Evolutionary conservation across 2,329 filamentous ascomycete genomes (phyloP).

Genomic region (Claviceps sp.): DNA sequence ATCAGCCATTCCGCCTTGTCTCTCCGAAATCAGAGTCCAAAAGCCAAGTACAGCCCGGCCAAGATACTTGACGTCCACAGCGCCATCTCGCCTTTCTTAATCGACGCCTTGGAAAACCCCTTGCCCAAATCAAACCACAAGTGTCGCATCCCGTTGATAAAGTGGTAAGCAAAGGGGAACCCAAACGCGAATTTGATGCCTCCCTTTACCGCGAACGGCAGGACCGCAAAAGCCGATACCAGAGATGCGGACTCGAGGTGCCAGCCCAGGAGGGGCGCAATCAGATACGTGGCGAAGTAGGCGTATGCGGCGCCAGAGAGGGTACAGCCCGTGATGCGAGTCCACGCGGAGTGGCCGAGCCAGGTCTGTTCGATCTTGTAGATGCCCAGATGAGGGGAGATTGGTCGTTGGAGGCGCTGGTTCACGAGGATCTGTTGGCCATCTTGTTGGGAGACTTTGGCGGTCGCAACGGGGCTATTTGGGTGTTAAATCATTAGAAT

Average conservation of each 20-base stretch:
- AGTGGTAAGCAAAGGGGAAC: slow-evolving; percentile 48
- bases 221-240: slow-evolving; percentile 43
- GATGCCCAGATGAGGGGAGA: slow-evolving; percentile 74
- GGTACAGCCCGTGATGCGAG: slow-evolving; percentile 69
- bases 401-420: slow-evolving; percentile 70
- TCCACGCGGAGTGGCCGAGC: slow-evolving; percentile 57
- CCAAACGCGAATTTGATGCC: slow-evolving; percentile 39
- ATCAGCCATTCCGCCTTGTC: not conserved
- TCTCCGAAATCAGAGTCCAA: slow-evolving; percentile 27
- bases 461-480: slow-evolving; percentile 37
- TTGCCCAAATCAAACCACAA: slow-evolving; percentile 37
- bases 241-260: slow-evolving; percentile 47
- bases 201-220: slow-evolving; percentile 47
- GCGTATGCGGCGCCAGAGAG: slow-evolving; percentile 65
- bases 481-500: not conserved
- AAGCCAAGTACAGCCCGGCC: slow-evolving; percentile 30
- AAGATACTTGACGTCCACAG: slow-evolving; percentile 35
- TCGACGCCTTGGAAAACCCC: slow-evolving; percentile 35
- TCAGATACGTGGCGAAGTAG: slow-evolving; percentile 70
- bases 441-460: slow-evolving; percentile 40
- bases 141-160: slow-evolving; percentile 41
- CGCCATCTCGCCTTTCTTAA: slow-evolving; percentile 31
- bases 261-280: slow-evolving; percentile 57
- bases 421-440: slow-evolving; percentile 55
- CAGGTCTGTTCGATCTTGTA: slow-evolving; percentile 81